Evolutionary conservation across 371 early-diverging fungal genomes (phyloP), one percentile per base, ranked within the genome.

Genomic region (Synchytrium microbalum): DNA sequence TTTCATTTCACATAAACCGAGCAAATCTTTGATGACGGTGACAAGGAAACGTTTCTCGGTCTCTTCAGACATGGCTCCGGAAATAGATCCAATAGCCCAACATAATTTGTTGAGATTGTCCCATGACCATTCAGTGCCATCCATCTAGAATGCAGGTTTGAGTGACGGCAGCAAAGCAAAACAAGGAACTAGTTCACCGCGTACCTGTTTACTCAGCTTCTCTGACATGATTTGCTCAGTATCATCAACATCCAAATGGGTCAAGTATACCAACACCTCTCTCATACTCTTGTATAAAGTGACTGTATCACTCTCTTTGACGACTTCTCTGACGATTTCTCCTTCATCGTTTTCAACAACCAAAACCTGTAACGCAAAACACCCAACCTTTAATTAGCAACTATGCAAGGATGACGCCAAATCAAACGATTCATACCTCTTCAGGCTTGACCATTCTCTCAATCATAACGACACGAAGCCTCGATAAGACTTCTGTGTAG

Each of bases 271-370:
- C 57, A 98, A 81, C n/a, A 89, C 92, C 77, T 97, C 95, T 60
- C 93, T 90, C 95, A 99, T 97, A 66, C 92, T 91, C 80, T 96
- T 98, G 85, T 98, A 98, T 38, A 98, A 79, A 2, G 89, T 88
- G 70, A 99, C 94, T 27, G 98, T 96, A 73, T 99, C 99, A 61
- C 95, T 95, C 75, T 99, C 99, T 74, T 96, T 95, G 68, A 98
- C 81, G 58, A 89, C 89, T 78, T 99, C 99, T 65, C 98, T 88
- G 13, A 99, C 96, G 75, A 99, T 93, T 79, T 99, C 99, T 55
- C 99, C 99, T 73, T 99, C 96, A 62, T 99, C 99, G 78, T 99
- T 97, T 74, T 99, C 95, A n/a, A 96, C 93, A 56, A 99, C 86
- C 46, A 99, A 82, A 14, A n/a, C n/a, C n/a, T n/a, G n/a, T n/a